Evolutionary conservation across 2,329 filamentous ascomycete species (phyloP).

Genomic region (Tolypocladium guangdongense): DNA sequence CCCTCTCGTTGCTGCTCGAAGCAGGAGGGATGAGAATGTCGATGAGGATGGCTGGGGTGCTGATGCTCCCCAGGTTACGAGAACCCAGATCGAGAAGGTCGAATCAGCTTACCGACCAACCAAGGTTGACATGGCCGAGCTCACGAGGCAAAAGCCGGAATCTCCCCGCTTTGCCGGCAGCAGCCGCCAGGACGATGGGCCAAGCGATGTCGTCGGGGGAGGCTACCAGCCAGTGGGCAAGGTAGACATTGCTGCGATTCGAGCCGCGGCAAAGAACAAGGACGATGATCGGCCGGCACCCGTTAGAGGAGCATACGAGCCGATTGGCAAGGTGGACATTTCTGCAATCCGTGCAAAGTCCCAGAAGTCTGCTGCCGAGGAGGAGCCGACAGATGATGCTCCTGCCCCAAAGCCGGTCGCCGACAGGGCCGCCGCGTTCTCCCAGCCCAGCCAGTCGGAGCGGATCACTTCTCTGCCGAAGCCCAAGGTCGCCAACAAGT

Average conservation of each 20-base stretch:
- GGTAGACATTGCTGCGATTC: slow-evolving; percentile 90
- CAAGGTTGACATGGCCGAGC: slow-evolving; percentile 84
- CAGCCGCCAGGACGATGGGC: slow-evolving; percentile 30
- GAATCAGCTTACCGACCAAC: slow-evolving; percentile 88
- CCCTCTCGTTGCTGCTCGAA: slow-evolving; percentile 55
- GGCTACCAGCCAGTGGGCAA: slow-evolving; percentile 92
- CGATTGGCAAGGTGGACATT: slow-evolving; percentile 94
- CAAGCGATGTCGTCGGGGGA: slow-evolving; percentile 62
- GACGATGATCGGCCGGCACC: slow-evolving; percentile 71
- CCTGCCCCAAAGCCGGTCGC: slow-evolving; percentile 50
- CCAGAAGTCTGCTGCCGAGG: slow-evolving; percentile 44
- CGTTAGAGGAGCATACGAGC: slow-evolving; percentile 90
- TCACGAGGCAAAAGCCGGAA: slow-evolving; percentile 62
- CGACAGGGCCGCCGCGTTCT: slow-evolving; percentile 69
- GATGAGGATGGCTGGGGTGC: slow-evolving; percentile 90
- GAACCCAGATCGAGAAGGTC: slow-evolving; percentile 84
- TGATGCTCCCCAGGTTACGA: slow-evolving; percentile 83
- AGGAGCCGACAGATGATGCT: slow-evolving; percentile 21
- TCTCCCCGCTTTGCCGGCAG: slow-evolving; percentile 48
- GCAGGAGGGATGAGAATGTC: slow-evolving; percentile 46
- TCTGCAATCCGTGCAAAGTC: slow-evolving; percentile 80
- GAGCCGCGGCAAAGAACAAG: slow-evolving; percentile 57
- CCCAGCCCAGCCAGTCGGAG: slow-evolving; percentile 49
- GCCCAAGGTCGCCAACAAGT: slow-evolving; percentile 88
- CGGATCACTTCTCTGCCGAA: slow-evolving; percentile 83